Base-by-base conservation (phyloP, 768 basidiomycete genomes). In the Leucogyrophana mollusca region DNA sequence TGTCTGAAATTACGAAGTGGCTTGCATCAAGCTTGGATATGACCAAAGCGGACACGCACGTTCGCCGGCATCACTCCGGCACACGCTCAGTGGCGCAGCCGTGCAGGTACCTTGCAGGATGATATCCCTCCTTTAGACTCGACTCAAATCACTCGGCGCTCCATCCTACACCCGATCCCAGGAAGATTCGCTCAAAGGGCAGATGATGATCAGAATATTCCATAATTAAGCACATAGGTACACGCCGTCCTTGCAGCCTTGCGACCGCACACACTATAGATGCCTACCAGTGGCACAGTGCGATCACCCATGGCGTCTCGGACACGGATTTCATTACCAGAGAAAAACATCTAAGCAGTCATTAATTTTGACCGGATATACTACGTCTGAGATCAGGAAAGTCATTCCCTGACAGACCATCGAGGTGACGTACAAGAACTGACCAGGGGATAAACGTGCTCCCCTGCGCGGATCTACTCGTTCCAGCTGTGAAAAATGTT, bases 401-500 rank as follows among this genome's bases (percentile, higher is more conserved):
- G 11, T 18, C 32, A 20, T 34, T 25, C 51, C 44, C 34, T 45
- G 46, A 41, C 40, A 9, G 11, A 25, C 16, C n/a, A 10, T 21
- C 44, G 9, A 30, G 27, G 23, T 50, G 11, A 50, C 49, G 39
- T 50, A 46, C 45, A 37, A 25, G 33, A 35, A 40, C 35, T 34
- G 25, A 34, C 37, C 5, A 49, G 30, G 3, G 27, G 23, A 41
- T 38, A 18, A 39, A 52, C 49, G 36, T 50, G 53, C 48, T 21
- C 30, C 34, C 40, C 11, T 9, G 16, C 24, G 32, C 46, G 42
- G 51, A 53, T 69, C 70, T 79, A 89, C 69, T 90, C 87, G 62
- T 90, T 88, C 87, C 87, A 89, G 56, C 87, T 88, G 63, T 48
- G 50, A 52, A 55, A 49, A 50, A 49, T 44, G 20, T 37, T 37